These are phyloP conservation scores for Solanum ahanhuiri DNA, from an alignment of 257 asterid species.

Conservation along the genomic window DNA sequence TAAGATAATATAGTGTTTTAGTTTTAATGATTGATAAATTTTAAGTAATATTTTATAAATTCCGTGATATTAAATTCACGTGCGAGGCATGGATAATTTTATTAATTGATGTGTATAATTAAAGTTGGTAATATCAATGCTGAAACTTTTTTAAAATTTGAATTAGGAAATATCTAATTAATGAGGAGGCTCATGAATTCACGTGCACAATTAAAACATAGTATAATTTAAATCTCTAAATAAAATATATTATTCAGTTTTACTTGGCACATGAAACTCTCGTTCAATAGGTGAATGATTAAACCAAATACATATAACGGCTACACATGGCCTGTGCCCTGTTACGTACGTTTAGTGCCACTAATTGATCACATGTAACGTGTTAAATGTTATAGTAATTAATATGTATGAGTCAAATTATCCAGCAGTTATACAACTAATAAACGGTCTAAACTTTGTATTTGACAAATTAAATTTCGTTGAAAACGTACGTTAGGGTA, in stretches of 20 bases:
- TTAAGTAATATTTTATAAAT: too few species aligned
- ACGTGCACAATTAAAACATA: background rate
- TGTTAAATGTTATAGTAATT: background rate
- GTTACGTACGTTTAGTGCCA: background rate
- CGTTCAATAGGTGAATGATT: background rate
- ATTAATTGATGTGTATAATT: too few species aligned
- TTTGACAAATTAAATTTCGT: background rate
- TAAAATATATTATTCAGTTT: too few species aligned
- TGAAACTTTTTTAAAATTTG: background rate
- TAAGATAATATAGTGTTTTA: too few species aligned
- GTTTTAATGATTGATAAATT: too few species aligned
- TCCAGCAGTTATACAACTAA: background rate
- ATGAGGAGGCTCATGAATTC: background rate
- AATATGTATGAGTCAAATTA: background rate
- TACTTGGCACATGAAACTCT: background rate
- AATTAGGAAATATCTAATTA: background rate
- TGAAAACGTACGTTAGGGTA: background rate
- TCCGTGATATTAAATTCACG: too few species aligned
- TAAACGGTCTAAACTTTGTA: background rate
- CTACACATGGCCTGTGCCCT: background rate
- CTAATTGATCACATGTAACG: background rate
- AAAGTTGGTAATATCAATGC: too few species aligned
- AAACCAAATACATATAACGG: background rate
- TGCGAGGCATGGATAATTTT: too few species aligned
- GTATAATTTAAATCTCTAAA: background rate